These are phyloP conservation scores for Suhomyces yuchorum DNA, from an alignment of 1,139 yeast genomes.

Conservation along the genomic window DNA sequence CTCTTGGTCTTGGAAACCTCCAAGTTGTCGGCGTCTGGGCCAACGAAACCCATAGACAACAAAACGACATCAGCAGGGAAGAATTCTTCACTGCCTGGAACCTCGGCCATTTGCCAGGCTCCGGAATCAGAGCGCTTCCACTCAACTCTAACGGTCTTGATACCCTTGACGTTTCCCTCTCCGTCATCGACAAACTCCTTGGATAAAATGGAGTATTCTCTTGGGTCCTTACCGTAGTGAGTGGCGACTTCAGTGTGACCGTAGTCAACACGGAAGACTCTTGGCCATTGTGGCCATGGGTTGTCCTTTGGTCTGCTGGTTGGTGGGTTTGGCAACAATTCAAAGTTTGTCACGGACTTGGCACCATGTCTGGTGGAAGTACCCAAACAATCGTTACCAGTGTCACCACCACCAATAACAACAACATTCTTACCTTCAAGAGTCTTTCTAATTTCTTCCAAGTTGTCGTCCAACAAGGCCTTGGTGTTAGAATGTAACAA, in stretches of 20 bases:
- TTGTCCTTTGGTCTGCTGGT: conserved; percentile 85
- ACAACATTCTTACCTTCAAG: conserved; percentile 87
- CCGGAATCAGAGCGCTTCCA: conserved; percentile 96
- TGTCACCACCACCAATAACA: conserved; percentile 99
- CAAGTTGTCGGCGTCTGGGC: conserved; percentile 87
- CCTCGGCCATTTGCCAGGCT: conserved; percentile 99
- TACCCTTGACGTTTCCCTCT: conserved; percentile 89
- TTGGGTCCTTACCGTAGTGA: conserved; percentile 96
- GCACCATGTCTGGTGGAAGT: conserved; percentile 98
- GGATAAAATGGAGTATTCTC: conserved; percentile 92
- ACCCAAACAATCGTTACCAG: conserved; percentile 99
- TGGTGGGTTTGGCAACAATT: conserved; percentile 91
- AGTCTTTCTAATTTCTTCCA: conserved; percentile 72
- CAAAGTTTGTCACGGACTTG: conserved; percentile 92
- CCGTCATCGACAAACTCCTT: conserved; percentile 96
- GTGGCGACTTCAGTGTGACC: conserved; percentile 95
- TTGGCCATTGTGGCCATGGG: conserved; percentile 99
- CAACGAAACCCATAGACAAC: conserved; percentile 96
- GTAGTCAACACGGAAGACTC: conserved; percentile 95
- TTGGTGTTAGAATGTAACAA: conserved; percentile 86
- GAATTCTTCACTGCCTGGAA: conserved; percentile 90
- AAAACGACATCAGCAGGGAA: conserved; percentile 95
- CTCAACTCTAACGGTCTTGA: conserved; percentile 94
- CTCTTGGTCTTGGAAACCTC: conserved; percentile 75
- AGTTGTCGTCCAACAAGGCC: conserved; percentile 79